A percentile compares a stretch with the other conserved stretches of the same genome.
phyloP scores from a whole-genome alignment of 2,329 filamentous ascomycete genomes.

The Beauveria varroae region DNA sequence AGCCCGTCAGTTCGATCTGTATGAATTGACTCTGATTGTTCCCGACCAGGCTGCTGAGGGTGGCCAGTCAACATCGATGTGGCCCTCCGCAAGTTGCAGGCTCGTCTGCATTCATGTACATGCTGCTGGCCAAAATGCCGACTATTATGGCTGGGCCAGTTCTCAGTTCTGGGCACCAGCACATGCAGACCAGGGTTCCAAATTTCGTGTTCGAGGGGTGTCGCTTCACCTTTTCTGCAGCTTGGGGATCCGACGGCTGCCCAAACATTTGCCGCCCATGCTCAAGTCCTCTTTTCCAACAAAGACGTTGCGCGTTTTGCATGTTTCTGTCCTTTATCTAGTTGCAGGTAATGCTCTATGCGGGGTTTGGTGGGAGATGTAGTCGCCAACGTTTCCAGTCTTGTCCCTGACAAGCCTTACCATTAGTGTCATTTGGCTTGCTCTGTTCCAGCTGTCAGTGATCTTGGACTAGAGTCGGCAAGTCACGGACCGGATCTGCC shows the following conservation, averaged over 20 bases:
- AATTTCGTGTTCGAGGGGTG: neutral
- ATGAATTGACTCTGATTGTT: neutral
- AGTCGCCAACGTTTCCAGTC: neutral
- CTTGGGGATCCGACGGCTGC: constrained; percentile 4
- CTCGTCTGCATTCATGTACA: neutral
- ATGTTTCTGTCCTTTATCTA: neutral
- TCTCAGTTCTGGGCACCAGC: neutral
- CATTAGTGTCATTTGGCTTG: constrained; percentile 4
- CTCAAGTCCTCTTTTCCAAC: neutral
- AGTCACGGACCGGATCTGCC: neutral
- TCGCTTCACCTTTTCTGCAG: neutral
- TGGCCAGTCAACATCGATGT: neutral
- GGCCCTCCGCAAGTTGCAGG: neutral
- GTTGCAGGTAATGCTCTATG: neutral
- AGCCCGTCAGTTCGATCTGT: neutral
- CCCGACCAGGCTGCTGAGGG: neutral
- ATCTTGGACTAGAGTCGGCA: constrained; percentile 5
- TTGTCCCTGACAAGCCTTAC: neutral
- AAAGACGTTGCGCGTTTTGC: neutral
- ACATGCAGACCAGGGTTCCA: neutral
- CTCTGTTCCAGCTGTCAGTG: neutral
- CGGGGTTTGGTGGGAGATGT: neutral
- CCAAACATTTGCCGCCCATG: neutral
- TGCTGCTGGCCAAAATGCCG: neutral
- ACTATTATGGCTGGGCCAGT: neutral